Evolutionary conservation across 352 stramenopile genomes (phyloP).

Genomic region (Pythium aphanidermatum): DNA sequence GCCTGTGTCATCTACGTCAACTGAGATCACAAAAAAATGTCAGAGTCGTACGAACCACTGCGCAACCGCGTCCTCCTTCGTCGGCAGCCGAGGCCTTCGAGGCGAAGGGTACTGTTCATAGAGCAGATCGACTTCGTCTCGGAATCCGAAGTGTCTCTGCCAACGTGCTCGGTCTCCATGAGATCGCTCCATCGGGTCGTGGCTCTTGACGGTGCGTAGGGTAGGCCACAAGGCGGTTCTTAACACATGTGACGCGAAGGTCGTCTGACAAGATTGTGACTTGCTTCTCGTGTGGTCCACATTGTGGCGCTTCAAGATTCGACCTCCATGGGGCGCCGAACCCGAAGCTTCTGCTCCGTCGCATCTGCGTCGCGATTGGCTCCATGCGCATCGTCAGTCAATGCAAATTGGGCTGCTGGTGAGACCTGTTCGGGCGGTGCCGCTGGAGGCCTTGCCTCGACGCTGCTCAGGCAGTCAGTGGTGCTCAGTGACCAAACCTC

Average conservation of each 20-base stretch:
- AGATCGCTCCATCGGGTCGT: not conserved
- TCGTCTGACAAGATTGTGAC: slow-evolving; percentile 9
- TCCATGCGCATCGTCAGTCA: slow-evolving; percentile 1
- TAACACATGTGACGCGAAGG: slow-evolving; percentile 11
- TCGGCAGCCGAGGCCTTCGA: slow-evolving; percentile 42
- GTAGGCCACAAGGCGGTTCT: slow-evolving; percentile 1
- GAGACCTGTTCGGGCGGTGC: slow-evolving; percentile 1
- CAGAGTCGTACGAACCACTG: too few species aligned
- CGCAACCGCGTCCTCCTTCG: slow-evolving; percentile 22
- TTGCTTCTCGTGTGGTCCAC: slow-evolving; percentile 10
- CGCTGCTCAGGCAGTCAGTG: not conserved
- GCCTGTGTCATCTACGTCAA: not conserved
- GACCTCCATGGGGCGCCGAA: slow-evolving; percentile 8
- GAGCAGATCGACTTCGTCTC: slow-evolving; percentile 42
- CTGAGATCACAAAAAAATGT: too few species aligned
- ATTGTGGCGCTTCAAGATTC: slow-evolving; percentile 21
- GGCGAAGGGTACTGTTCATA: slow-evolving; percentile 33
- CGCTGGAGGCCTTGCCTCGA: not conserved
- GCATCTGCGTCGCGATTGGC: slow-evolving; percentile 9
- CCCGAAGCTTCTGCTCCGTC: slow-evolving; percentile 12
- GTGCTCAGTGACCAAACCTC: too few species aligned
- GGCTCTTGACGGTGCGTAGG: not conserved
- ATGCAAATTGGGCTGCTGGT: not conserved
- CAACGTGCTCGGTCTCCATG: slow-evolving; percentile 17
- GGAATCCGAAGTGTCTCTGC: slow-evolving; percentile 57